A percentile compares a stretch with the other conserved stretches of the same genome.
Conservation (phyloP, 2,329 filamentous ascomycete species). For the Trichoderma sp. region DNA sequence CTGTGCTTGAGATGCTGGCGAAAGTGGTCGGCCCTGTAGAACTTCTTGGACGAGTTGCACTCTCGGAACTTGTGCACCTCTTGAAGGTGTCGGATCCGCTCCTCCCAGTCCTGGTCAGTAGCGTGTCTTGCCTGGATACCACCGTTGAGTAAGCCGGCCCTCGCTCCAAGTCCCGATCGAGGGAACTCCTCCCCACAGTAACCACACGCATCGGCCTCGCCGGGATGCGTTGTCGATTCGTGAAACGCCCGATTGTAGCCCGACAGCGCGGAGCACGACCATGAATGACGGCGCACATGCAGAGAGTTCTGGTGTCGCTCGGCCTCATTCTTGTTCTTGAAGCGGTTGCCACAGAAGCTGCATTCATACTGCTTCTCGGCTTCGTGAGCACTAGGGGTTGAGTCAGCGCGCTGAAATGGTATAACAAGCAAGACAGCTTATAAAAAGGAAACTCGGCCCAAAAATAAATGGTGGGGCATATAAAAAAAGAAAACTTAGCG, state of each 20-base stretch:
- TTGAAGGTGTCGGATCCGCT: constrained; percentile 81
- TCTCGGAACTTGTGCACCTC: constrained; percentile 94
- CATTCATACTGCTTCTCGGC: constrained; percentile 97
- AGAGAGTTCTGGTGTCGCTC: constrained; percentile 95
- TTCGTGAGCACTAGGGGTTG: constrained; percentile 68
- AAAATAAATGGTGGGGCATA: neutral
- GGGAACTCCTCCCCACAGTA: constrained; percentile 92
- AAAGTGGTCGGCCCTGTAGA: constrained; percentile 96
- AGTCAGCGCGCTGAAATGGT: neutral
- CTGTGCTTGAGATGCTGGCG: constrained; percentile 97
- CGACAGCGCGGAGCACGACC: constrained; percentile 88
- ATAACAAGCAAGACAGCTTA: neutral
- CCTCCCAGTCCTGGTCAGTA: constrained; percentile 85
- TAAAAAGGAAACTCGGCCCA: neutral
- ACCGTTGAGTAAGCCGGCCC: constrained; percentile 33
- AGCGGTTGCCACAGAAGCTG: constrained; percentile 86
- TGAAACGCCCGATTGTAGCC: constrained; percentile 83
- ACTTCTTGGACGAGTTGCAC: constrained; percentile 98
- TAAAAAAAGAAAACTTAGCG: neutral
- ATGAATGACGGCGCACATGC: constrained; percentile 87
- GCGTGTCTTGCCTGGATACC: constrained; percentile 44
- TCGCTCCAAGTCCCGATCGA: constrained; percentile 46
- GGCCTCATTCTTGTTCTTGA: constrained; percentile 99
- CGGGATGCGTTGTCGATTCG: constrained; percentile 65
- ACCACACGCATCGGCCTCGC: constrained; percentile 77